A percentile compares a stretch with the other conserved stretches of the same genome.
These are phyloP conservation scores for Venturia effusa DNA, from an alignment of 2,329 filamentous ascomycete species.

Conservation along the genomic window DNA sequence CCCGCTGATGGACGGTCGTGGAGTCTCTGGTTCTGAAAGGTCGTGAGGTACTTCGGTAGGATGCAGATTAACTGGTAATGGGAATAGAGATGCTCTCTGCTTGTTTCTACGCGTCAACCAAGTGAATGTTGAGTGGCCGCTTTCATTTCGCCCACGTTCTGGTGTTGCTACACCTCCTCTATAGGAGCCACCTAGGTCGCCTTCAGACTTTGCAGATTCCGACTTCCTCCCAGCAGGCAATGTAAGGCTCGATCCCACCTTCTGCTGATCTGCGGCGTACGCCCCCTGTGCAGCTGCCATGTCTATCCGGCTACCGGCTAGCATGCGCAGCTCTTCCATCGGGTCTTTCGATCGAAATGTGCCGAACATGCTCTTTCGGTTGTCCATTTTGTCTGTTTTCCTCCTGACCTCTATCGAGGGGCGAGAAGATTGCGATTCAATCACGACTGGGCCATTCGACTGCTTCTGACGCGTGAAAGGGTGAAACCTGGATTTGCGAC, in stretches of 20 bases:
- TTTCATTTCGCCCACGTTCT: slow-evolving; percentile 43
- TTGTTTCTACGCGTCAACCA: slow-evolving; percentile 66
- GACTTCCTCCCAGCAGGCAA: slow-evolving; percentile 57
- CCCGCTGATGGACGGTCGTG: slow-evolving; percentile 23
- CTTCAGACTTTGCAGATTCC: slow-evolving; percentile 85
- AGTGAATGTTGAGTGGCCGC: slow-evolving; percentile 61
- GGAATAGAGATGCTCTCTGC: slow-evolving; percentile 71
- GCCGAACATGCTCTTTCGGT: slow-evolving; percentile 9
- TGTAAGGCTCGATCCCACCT: slow-evolving; percentile 42
- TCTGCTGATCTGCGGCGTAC: slow-evolving; percentile 17
- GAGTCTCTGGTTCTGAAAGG: slow-evolving; percentile 20
- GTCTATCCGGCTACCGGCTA: slow-evolving; percentile 44
- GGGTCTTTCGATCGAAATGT: slow-evolving; percentile 9
- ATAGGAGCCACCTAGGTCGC: slow-evolving; percentile 43
- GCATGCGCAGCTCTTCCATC: slow-evolving; percentile 21
- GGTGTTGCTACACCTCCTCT: slow-evolving; percentile 48
- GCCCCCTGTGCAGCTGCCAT: background rate
- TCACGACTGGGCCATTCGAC: slow-evolving; percentile 12
- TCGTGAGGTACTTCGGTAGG: slow-evolving; percentile 13
- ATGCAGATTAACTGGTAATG: slow-evolving; percentile 46
- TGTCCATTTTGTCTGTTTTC: slow-evolving; percentile 6
- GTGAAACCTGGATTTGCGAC: slow-evolving; percentile 28
- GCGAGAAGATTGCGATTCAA: slow-evolving; percentile 11
- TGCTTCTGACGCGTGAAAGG: slow-evolving; percentile 19
- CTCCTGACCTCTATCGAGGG: slow-evolving; percentile 1